Percentiles rank a stretch among this genome's conserved stretches.
phyloP scores from a whole-genome alignment of 192 early-diverging fungal species.

The Coemansia sp. region DNA sequence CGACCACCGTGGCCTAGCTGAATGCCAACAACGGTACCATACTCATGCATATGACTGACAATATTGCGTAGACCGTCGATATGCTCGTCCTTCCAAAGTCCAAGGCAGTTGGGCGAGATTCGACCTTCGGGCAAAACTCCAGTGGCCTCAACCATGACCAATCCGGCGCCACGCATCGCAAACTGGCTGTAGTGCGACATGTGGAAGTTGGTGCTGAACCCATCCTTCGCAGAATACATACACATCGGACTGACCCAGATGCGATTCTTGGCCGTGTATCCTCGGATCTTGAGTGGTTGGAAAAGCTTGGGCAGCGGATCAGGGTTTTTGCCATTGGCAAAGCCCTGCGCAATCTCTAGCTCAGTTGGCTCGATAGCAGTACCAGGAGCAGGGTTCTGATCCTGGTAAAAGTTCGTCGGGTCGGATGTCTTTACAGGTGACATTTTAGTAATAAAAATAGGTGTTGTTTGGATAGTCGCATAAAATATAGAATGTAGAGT shows the following conservation, averaged over 20 bases:
- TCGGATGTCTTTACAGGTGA: too few species aligned
- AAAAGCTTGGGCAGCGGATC: constrained; percentile 64
- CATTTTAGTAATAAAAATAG: too few species aligned
- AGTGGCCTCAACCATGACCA: constrained; percentile 78
- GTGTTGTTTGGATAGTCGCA: too few species aligned
- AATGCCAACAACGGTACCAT: constrained; percentile 61
- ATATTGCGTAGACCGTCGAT: constrained; percentile 45
- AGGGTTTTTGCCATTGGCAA: constrained; percentile 6
- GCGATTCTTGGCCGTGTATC: constrained; percentile 72
- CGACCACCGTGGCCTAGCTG: constrained; percentile 86
- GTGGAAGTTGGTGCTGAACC: constrained; percentile 65
- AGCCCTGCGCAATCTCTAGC: constrained; percentile 36
- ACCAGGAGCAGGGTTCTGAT: constrained; percentile 13
- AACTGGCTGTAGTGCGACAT: constrained; percentile 61
- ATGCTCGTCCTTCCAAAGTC: constrained; percentile 83
- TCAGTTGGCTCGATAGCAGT: constrained; percentile 30
- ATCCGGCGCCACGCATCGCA: constrained; percentile 75
- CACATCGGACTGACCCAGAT: constrained; percentile 83
- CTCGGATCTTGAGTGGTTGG: constrained; percentile 65
- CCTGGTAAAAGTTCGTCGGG: constrained; percentile 1
- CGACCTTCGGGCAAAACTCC: constrained; percentile 74
- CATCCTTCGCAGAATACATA: constrained; percentile 64
- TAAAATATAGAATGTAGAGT: too few species aligned
- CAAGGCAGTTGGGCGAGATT: constrained; percentile 73
- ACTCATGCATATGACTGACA: constrained; percentile 58